Conservation (phyloP, 1,139 yeast species). For the Lipomyces yarrowii region DNA sequence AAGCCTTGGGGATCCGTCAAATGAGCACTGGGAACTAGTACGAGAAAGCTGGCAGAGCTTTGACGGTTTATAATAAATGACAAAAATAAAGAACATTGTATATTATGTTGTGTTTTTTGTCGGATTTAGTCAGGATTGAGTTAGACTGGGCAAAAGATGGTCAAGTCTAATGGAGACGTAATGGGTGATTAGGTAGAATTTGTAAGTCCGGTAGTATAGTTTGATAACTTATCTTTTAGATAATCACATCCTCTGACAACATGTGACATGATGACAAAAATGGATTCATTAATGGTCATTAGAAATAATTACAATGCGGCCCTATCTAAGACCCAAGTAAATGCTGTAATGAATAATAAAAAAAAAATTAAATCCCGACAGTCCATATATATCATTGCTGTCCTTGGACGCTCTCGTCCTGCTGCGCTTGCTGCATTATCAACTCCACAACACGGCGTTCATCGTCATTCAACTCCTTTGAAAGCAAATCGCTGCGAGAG, state of each 20-base stretch:
- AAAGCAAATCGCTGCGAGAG: conserved; percentile 17
- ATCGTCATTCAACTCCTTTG: conserved; percentile 17
- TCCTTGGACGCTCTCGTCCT: conserved; percentile 16
- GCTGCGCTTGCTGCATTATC: conserved; percentile 24
- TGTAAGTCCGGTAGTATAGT: not conserved
- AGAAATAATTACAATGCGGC: not conserved
- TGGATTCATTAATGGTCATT: not conserved
- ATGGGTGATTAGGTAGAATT: not conserved
- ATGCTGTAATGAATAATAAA: not conserved
- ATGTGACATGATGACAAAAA: not conserved
- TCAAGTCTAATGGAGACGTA: not conserved
- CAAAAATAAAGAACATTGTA: not conserved
- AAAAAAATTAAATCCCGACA: not conserved
- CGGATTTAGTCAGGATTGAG: not conserved
- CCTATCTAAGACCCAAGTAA: not conserved
- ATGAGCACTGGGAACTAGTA: conserved; percentile 32
- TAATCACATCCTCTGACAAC: not conserved
- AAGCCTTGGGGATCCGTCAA: conserved; percentile 16
- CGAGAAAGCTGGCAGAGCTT: conserved; percentile 35
- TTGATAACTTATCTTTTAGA: not conserved
- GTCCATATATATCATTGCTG: not conserved
- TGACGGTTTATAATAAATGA: conserved; percentile 25
- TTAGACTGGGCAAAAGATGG: not conserved
- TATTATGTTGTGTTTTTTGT: not conserved
- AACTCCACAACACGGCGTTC: conserved; percentile 19